Conservation (phyloP, 768 basidiomycete species). For the Kwoniella dejecticola region DNA sequence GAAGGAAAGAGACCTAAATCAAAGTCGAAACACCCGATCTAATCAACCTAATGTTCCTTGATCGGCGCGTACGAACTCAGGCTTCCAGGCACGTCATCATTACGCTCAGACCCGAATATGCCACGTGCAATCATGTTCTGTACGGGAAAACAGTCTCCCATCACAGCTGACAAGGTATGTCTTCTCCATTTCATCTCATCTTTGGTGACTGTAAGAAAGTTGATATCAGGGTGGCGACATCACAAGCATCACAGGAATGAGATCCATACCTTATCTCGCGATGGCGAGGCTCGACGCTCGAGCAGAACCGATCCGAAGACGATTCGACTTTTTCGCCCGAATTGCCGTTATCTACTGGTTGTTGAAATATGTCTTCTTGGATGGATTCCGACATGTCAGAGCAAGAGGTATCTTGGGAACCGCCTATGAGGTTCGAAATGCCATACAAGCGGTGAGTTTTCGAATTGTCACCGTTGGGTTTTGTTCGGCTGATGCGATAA, state of each 20-base stretch:
- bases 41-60: too few relatives aligned
- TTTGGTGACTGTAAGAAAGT: background rate
- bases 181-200: background rate
- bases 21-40: too few relatives aligned
- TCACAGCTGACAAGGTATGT: background rate
- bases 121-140: background rate
- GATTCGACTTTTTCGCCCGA: constrained; percentile 31
- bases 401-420: constrained; percentile 41
- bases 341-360: constrained; percentile 38
- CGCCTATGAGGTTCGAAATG: constrained; percentile 17
- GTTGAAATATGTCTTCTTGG: constrained; percentile 21
- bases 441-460: constrained; percentile 31
- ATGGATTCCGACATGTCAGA: constrained; percentile 44
- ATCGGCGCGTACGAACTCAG: background rate
- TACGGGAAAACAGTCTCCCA: background rate
- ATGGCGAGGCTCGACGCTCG: constrained; percentile 10
- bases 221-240: background rate
- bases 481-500: too few relatives aligned
- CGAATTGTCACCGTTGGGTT: background rate
- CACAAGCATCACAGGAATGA: too few relatives aligned
- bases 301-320: constrained; percentile 3
- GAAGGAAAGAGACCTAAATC: too few relatives aligned
- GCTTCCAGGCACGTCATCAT: background rate
- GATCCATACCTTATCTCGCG: background rate
- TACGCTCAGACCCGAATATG: too few relatives aligned